Conservation (phyloP, 2,329 filamentous ascomycete species). For the Exserohilum rostratum region DNA sequence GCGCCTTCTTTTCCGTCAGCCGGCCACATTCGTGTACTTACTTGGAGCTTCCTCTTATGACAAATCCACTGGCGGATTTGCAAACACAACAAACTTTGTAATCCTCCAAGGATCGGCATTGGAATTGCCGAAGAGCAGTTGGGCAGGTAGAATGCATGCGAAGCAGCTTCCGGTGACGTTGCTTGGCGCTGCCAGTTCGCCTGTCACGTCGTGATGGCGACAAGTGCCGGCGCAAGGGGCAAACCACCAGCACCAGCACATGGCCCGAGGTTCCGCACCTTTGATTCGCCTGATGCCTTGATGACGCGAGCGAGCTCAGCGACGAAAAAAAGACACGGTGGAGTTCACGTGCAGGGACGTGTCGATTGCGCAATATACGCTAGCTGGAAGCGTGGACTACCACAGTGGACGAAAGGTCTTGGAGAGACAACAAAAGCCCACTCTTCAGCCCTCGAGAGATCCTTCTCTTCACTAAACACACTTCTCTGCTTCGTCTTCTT, state of each 20-base stretch:
- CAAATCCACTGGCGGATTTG: too few relatives aligned
- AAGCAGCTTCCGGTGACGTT: too few relatives aligned
- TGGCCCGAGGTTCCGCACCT: slow-evolving; percentile 20
- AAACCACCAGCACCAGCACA: slow-evolving; percentile 26
- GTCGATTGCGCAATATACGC: slow-evolving; percentile 46
- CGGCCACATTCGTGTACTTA: too few relatives aligned
- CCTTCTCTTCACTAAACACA: background rate
- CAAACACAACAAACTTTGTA: too few relatives aligned
- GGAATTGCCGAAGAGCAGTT: too few relatives aligned
- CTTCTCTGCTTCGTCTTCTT: background rate
- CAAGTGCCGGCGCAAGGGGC: slow-evolving; percentile 18
- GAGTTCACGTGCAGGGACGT: slow-evolving; percentile 23
- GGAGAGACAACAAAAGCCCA: slow-evolving; percentile 25
- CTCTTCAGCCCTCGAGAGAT: slow-evolving; percentile 17
- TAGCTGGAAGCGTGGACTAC: slow-evolving; percentile 30
- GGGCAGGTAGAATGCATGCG: too few relatives aligned
- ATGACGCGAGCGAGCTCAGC: slow-evolving; percentile 22
- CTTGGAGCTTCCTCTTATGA: too few relatives aligned
- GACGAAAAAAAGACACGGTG: slow-evolving; percentile 40
- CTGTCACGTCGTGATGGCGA: slow-evolving; percentile 12
- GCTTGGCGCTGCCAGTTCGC: background rate
- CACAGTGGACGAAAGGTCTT: slow-evolving; percentile 14
- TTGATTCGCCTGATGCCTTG: slow-evolving; percentile 26
- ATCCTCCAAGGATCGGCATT: too few relatives aligned
- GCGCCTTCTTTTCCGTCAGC: too few relatives aligned